phyloP scores from a whole-genome alignment of 495 filamentous ascomycete species.

The Xylaria acuta region DNA sequence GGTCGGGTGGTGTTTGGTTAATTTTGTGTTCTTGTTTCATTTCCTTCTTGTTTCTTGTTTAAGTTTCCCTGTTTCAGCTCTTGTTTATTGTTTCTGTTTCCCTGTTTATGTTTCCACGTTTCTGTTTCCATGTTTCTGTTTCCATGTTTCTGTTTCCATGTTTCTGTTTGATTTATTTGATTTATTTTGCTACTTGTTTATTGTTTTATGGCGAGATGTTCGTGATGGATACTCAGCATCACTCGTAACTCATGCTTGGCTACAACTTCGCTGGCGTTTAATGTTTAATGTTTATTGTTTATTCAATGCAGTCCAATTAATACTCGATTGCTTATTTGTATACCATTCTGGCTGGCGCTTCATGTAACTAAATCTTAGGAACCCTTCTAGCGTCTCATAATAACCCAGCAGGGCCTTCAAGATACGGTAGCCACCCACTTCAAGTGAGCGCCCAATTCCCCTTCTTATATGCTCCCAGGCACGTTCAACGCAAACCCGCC shows the following conservation, averaged over 20 bases:
- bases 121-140: too few relatives aligned
- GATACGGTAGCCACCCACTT: neutral
- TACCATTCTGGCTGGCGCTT: neutral
- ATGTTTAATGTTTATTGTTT: neutral
- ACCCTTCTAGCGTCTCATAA: neutral
- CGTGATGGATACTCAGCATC: neutral
- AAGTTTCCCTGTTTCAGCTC: too few relatives aligned
- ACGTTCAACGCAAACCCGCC: constrained; percentile 18
- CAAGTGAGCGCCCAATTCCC: neutral
- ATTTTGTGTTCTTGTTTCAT: neutral
- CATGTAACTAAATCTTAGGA: neutral
- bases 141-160: too few relatives aligned
- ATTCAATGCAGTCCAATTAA: neutral
- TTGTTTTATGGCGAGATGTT: neutral
- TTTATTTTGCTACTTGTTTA: neutral
- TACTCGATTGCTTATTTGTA: neutral
- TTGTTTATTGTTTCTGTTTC: too few relatives aligned
- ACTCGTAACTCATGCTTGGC: neutral
- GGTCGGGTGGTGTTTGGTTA: neutral
- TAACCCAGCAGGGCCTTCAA: neutral
- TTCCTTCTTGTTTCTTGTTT: neutral
- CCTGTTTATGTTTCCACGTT: too few relatives aligned
- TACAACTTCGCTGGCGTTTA: neutral
- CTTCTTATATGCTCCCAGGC: constrained; percentile 9
- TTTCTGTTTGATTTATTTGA: neutral